Evolutionary conservation across 495 filamentous ascomycete species (phyloP).

Genomic region (Aspergillus indologenus): DNA sequence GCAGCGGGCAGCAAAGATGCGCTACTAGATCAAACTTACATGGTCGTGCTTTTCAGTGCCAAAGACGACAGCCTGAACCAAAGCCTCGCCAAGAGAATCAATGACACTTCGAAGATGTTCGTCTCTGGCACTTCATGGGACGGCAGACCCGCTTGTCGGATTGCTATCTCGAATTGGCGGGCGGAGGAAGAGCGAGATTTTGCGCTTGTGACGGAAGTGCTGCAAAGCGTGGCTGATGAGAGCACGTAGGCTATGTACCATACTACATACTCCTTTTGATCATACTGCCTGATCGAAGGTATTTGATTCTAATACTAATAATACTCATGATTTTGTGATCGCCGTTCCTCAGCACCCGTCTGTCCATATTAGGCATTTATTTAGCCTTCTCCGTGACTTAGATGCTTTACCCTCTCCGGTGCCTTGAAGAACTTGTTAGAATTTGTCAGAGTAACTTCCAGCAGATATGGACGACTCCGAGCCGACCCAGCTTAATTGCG

Average conservation of each 20-base stretch:
- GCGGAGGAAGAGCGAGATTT: constrained; percentile 39
- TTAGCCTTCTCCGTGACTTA: too few species aligned
- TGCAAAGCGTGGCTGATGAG: constrained; percentile 28
- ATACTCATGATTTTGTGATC: too few species aligned
- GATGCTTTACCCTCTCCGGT: too few species aligned
- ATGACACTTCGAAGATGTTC: constrained; percentile 70
- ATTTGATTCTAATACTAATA: too few species aligned
- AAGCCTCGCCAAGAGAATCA: constrained; percentile 65
- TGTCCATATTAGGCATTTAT: too few species aligned
- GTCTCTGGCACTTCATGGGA: constrained; percentile 80
- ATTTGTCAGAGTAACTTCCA: too few species aligned
- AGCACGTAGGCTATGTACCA: background rate
- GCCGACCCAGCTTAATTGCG: too few species aligned
- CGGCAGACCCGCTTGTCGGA: constrained; percentile 64
- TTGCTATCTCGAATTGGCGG: constrained; percentile 85
- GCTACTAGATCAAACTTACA: constrained; percentile 55
- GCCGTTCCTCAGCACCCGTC: too few species aligned
- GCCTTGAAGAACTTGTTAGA: too few species aligned
- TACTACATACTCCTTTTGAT: too few species aligned
- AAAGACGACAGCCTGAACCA: constrained; percentile 64
- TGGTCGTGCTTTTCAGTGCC: constrained; percentile 79
- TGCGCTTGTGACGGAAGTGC: constrained; percentile 33
- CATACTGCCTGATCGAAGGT: too few species aligned
- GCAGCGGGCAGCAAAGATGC: constrained; percentile 29
- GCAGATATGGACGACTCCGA: too few species aligned